Conservation (phyloP, 2,329 filamentous ascomycete species). For the Arthrobotrys conoides region DNA sequence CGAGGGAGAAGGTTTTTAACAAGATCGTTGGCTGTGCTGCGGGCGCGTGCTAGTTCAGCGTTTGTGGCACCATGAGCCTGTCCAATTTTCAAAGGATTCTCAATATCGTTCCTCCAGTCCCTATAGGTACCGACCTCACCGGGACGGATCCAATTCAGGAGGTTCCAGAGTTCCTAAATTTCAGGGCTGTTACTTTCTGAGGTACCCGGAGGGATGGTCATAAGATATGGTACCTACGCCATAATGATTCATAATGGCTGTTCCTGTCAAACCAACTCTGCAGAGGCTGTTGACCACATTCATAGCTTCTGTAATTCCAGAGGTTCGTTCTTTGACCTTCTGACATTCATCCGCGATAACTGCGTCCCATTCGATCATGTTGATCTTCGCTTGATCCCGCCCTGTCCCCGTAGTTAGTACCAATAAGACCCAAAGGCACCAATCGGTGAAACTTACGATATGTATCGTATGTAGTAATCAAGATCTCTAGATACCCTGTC, state of each 20-base stretch:
- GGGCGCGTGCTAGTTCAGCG: conserved; percentile 71
- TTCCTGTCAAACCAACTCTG: conserved; percentile 92
- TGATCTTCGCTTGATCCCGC: conserved; percentile 77
- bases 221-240: conserved; percentile 66
- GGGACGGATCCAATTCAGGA: conserved; percentile 96
- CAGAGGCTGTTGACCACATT: conserved; percentile 91
- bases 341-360: conserved; percentile 97
- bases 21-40: conserved; percentile 85
- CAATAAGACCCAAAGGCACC: background rate
- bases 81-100: conserved; percentile 81
- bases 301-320: conserved; percentile 87
- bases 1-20: conserved; percentile 88
- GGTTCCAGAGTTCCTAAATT: conserved; percentile 86
- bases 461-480: conserved; percentile 94
- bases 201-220: background rate
- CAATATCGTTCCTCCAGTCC: conserved; percentile 85
- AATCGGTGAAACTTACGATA: conserved; percentile 71
- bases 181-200: background rate
- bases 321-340: conserved; percentile 82
- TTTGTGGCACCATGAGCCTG: conserved; percentile 58
- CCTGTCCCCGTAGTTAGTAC: conserved; percentile 29
- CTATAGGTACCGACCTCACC: conserved; percentile 76
- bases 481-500: conserved; percentile 84
- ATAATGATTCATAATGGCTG: conserved; percentile 97
- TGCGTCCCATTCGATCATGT: conserved; percentile 91